Base-by-base conservation (phyloP, 2,329 filamentous ascomycete genomes). In the Trichophyton rubrum region DNA sequence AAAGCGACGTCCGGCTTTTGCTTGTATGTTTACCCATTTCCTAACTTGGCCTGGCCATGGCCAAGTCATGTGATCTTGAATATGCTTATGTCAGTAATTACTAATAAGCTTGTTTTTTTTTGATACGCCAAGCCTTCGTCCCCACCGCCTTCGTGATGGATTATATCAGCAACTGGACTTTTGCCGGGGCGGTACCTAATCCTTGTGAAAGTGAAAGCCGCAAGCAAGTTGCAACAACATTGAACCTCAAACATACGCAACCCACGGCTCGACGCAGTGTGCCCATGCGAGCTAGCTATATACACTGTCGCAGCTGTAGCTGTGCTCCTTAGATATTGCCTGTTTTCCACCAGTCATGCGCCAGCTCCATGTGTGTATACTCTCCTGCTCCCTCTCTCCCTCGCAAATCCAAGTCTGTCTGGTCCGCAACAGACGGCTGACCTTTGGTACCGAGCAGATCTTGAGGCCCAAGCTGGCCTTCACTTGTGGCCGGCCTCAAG, bases 401-500 rank as follows among this genome's bases (percentile, higher is more conserved):
- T 9, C n/a, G 7, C 24, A 20, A 15, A 51, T 11, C 43, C 43
- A 5, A 47, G 27, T 45, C 3, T 15, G 45, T 53, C 58, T 59
- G 41, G 49, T 43, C 11, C 30, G 13, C n/a, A 15, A 35, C 20
- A 51, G 33, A 9, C 3, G 33, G 33, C 33, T 38, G 33, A 38
- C 33, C n/a, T n/a, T 17, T 43, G 40, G n/a, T 43, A 43, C 11
- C 40, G n/a, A 17, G 17, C 15, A 60, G 61, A 56, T 47, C 33
- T 40, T 62, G 60, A 59, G 59, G 56, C 59, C 62, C 58, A 62
- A 45, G 24, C 35, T 62, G 59, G 61, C 67, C 56, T 62, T 61
- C 66, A 60, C 66, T 64, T 57, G 62, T 69, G 59, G 67, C 64
- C 59, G 60, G 63, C 35, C 59, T 61, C 40, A 60, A 62, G 53